Conservation (phyloP, 2,329 filamentous ascomycete species). For the Coccinonectria pachysandricola region DNA sequence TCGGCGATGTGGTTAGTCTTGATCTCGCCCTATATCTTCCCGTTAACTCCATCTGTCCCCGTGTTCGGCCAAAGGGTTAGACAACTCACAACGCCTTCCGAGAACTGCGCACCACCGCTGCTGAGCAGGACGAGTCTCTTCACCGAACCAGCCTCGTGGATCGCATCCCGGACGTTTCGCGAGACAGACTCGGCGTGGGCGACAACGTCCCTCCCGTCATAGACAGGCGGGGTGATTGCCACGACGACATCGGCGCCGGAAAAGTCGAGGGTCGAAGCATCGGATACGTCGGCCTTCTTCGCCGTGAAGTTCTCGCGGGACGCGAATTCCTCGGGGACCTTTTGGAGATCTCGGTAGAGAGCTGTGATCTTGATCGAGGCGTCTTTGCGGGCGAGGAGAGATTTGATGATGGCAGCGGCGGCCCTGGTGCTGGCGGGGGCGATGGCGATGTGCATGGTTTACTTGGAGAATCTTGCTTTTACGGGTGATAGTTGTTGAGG, state of each 20-base stretch:
- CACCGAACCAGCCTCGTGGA: slow-evolving; percentile 15
- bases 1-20: slow-evolving; percentile 26
- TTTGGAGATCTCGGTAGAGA: slow-evolving; percentile 20
- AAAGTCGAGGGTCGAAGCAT: slow-evolving; percentile 22
- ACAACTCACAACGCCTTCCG: slow-evolving; percentile 22
- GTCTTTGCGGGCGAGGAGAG: slow-evolving; percentile 11
- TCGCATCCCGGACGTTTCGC: slow-evolving; percentile 19
- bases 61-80: too few species aligned
- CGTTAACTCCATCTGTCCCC: too few species aligned
- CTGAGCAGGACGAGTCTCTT: slow-evolving; percentile 22
- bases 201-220: slow-evolving; percentile 15
- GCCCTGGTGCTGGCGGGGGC: slow-evolving; percentile 24
- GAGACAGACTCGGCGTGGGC: slow-evolving; percentile 11
- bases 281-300: slow-evolving; percentile 19
- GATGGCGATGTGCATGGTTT: slow-evolving; percentile 13
- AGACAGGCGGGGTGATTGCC: slow-evolving; percentile 22
- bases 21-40: slow-evolving; percentile 27
- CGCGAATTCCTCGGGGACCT: slow-evolving; percentile 20
- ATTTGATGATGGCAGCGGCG: slow-evolving; percentile 18
- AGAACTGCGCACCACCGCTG: slow-evolving; percentile 23
- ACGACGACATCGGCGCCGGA: slow-evolving; percentile 19
- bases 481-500: too few species aligned
- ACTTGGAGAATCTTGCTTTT: slow-evolving; percentile 1
- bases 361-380: slow-evolving; percentile 12
- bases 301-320: slow-evolving; percentile 16